A percentile compares a stretch with the other conserved stretches of the same genome.
phyloP scores from a whole-genome alignment of 2,329 filamentous ascomycete genomes.

The Pyrenophora seminiperda region DNA sequence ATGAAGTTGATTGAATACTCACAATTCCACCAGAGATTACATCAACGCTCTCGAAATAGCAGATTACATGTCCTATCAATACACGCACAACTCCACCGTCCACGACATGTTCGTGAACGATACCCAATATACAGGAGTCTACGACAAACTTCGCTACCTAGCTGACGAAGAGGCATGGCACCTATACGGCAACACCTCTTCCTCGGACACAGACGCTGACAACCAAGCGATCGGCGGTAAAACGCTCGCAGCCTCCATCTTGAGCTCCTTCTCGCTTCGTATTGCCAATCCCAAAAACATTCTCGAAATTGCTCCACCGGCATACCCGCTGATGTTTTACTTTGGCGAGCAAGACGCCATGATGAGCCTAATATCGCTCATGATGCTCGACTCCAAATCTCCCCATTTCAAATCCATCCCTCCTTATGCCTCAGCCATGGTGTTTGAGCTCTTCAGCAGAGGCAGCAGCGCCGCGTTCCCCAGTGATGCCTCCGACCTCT shows the following conservation, averaged over 20 bases:
- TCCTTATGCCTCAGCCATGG: conserved; percentile 40
- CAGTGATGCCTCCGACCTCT: conserved; percentile 52
- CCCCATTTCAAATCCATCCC: conserved; percentile 32
- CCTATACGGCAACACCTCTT: conserved; percentile 50
- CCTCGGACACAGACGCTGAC: conserved; percentile 23
- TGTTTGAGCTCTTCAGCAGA: conserved; percentile 55
- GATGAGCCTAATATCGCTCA: conserved; percentile 39
- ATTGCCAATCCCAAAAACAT: conserved; percentile 17
- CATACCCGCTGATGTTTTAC: conserved; percentile 52
- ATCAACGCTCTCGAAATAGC: conserved; percentile 60
- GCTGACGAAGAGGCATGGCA: conserved; percentile 57
- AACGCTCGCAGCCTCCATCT: conserved; percentile 37
- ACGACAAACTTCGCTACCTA: conserved; percentile 46
- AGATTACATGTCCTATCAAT: conserved; percentile 62
- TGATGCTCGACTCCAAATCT: conserved; percentile 28
- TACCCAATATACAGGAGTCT: conserved; percentile 27
- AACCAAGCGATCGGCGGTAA: conserved; percentile 38
- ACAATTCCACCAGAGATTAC: conserved; percentile 50
- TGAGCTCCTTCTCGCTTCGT: conserved; percentile 30
- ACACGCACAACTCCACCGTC: conserved; percentile 57
- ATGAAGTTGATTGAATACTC: not conserved
- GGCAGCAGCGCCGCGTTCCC: conserved; percentile 44
- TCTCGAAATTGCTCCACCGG: conserved; percentile 9
- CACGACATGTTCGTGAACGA: conserved; percentile 39
- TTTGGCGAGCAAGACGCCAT: conserved; percentile 44